Conservation (phyloP, 805 yeast genomes). For the Yarrowia yakushimensis region DNA sequence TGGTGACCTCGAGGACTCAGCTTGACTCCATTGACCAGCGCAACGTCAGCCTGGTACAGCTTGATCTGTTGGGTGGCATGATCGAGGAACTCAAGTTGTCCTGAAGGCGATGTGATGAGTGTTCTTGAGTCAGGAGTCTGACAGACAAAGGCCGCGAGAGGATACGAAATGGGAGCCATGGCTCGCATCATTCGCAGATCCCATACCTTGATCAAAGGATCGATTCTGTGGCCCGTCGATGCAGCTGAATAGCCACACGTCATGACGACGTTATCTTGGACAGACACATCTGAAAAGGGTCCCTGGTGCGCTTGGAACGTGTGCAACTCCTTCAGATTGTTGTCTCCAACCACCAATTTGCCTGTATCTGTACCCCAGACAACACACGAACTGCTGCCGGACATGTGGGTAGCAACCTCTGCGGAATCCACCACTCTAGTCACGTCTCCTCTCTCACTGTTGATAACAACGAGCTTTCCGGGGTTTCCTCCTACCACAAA, state of each 20-base stretch:
- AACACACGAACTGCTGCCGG: slow-evolving; percentile 20
- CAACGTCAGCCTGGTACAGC: slow-evolving; percentile 63
- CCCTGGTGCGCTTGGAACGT: slow-evolving; percentile 40
- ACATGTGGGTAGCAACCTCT: slow-evolving; percentile 26
- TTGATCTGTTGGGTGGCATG: slow-evolving; percentile 57
- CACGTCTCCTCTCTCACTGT: slow-evolving; percentile 40
- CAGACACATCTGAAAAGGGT: slow-evolving; percentile 40
- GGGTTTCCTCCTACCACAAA: slow-evolving; percentile 38
- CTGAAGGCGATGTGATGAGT: slow-evolving; percentile 73
- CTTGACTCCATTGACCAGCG: slow-evolving; percentile 50
- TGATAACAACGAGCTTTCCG: slow-evolving; percentile 36
- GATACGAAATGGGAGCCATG: slow-evolving; percentile 77
- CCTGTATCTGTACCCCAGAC: slow-evolving; percentile 22
- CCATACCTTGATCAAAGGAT: slow-evolving; percentile 78
- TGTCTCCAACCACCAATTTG: slow-evolving; percentile 34
- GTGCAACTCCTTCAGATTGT: slow-evolving; percentile 35
- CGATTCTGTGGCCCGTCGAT: slow-evolving; percentile 57
- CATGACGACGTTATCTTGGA: slow-evolving; percentile 41
- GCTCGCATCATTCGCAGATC: slow-evolving; percentile 72
- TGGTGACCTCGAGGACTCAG: slow-evolving; percentile 72
- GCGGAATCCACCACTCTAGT: slow-evolving; percentile 32
- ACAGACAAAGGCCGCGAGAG: slow-evolving; percentile 76
- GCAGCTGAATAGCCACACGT: slow-evolving; percentile 74
- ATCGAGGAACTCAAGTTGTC: slow-evolving; percentile 84
- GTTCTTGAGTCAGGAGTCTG: slow-evolving; percentile 86